Base-by-base conservation (phyloP, 1,284 basidiomycete genomes). In the Moesziomyces antarcticus region DNA sequence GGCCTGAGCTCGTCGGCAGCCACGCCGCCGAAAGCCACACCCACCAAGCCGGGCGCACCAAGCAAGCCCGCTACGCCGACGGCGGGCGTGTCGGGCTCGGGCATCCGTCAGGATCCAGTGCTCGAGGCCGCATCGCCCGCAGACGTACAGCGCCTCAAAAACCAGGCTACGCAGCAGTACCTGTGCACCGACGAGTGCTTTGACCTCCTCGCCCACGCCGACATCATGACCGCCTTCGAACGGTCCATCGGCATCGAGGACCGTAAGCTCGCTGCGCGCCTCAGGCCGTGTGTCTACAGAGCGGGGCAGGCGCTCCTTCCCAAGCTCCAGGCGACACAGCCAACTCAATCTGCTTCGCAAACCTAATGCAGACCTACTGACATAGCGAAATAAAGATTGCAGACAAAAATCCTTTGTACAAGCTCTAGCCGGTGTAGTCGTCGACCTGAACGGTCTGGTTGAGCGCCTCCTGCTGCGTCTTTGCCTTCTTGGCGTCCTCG, bases 161-260 rank as follows among this genome's bases (percentile, higher is more conserved):
- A 50, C 22, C 7, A 52, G 25, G 57, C 56, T n/a, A 43, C 35
- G 1, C 30, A 64, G 44, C 27, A 43, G 22, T 49, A 69, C 21
- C 45, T 74, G 13, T 49, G 59, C 35, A 70, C 63, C 10, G 66
- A 69, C 21, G 60, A 70, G 50, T 74, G 72, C 41, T 77, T 75
- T 35, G 71, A 77, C 53, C 41, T 77, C 22, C 41, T 77, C 18
- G 75, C 65, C 3, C 72, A 74, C 21, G 71, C 75, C 16, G 75
- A 77, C 40, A 74, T 77, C 45, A 77, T 74, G 71, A 7, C 54
- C 40, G 66, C 72, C 11, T 77, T 77, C 24, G 75, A 77, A 27
- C 50, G 66, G 25, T 52, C 52, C 6, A 37, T 68, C 24, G 50
- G 49, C 24, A 41, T 49, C 2, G 50, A 70, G 14, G 67, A 70